Evolutionary conservation across 306 rosid genomes (phyloP), one percentile per base, ranked within the genome.

Genomic region (Bauhinia variegata): DNA sequence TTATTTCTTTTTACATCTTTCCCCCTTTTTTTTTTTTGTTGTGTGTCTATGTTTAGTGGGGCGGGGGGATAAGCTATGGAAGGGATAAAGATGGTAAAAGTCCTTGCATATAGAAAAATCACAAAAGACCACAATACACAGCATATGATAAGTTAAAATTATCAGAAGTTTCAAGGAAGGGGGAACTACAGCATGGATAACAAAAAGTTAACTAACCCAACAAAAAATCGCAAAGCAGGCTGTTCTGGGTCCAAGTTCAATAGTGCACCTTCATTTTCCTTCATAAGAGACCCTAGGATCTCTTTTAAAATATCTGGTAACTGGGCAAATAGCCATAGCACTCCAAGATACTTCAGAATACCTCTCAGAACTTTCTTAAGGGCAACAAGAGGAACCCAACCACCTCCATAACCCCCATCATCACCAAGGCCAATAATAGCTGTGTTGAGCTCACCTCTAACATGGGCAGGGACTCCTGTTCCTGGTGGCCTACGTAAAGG

Each of bases 391-490:
- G 99, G 99, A 80, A 95, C 99, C 99, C 99, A 95, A 54, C 99
- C 99, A 71, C 99, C 99, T 57, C 99, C 99, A 82, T 95, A 95
- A 46, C 97, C 99, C 53, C 99, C 99, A 76, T 95, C 99, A 42
- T 95, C 99, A 44, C 99, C 99, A 65, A 95, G 97, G 75, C 99
- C 99, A 83, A 95, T 95, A 72, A 95, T 90, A 63, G 96, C 99
- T 28, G 99, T 95, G 78, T 95, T 95, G 78, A 95, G 68, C 81
- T 95, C 99, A 12, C 99, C 97, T 78, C 89, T 91, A 67, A 91
- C 97, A 61, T 95, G 97, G 53, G 97, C 95, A 56, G 97, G 99
- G 75, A 95, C 97, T 78, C 85, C 89, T 49, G 97, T 62, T 67
- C 89, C 97, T n/a, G 97, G 89, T 53, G 96, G 57, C 75, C 99